These are phyloP conservation scores for Clitoria ternatea DNA, from an alignment of 306 rosid species.

Conservation along the genomic window DNA sequence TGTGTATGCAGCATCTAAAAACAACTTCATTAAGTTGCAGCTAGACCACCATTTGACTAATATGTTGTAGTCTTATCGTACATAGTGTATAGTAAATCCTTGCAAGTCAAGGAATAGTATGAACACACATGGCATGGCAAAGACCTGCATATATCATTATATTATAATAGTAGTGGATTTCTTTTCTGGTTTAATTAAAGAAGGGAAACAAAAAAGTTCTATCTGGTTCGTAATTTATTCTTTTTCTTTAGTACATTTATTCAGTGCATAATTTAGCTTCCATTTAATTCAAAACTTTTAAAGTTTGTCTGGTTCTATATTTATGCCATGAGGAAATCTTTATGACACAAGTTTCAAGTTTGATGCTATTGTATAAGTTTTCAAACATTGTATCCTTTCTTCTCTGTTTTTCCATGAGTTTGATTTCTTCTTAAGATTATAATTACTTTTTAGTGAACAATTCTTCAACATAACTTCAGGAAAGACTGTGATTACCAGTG, in stretches of 20 bases:
- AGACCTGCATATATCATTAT: not conserved
- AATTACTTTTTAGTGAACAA: not conserved
- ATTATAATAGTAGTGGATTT: slow-evolving; percentile 6
- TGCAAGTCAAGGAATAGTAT: not conserved
- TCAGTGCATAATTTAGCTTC: not conserved
- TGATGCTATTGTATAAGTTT: slow-evolving; percentile 1
- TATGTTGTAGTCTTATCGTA: not conserved
- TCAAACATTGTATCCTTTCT: not conserved
- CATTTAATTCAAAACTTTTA: not conserved
- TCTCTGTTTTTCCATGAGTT: slow-evolving; percentile 6
- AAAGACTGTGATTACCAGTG: slow-evolving; percentile 96
- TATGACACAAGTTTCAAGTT: slow-evolving; percentile 12
- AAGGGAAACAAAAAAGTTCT: not conserved
- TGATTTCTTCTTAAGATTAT: not conserved
- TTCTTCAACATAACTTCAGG: slow-evolving; percentile 47
- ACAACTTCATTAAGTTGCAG: not conserved
- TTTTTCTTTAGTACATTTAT: not conserved
- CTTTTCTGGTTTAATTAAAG: not conserved
- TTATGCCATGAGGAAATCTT: not conserved
- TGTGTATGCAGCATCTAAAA: too few relatives aligned
- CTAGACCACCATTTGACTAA: not conserved
- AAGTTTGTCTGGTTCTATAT: slow-evolving; percentile 6
- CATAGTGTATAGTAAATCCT: not conserved
- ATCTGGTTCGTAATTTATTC: not conserved
- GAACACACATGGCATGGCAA: too few relatives aligned